Conservation (phyloP, 2,329 filamentous ascomycete species). For the Magnaporthales sp. region DNA sequence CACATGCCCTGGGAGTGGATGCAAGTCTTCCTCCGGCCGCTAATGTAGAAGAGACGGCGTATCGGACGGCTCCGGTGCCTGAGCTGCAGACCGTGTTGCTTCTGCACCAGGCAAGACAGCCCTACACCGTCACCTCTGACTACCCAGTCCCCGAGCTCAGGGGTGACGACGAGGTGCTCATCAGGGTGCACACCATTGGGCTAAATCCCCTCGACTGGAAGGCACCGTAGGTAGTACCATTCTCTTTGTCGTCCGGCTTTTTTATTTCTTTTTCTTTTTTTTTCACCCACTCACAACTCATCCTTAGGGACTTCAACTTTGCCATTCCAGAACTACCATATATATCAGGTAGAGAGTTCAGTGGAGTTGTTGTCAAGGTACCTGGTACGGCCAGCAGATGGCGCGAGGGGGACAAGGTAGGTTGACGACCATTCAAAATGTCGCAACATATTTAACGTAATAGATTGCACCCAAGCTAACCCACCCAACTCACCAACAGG, state of each 20-base stretch:
- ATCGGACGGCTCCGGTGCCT: not conserved
- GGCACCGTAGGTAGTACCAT: not conserved
- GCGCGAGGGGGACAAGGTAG: not conserved
- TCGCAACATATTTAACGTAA: not conserved
- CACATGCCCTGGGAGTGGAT: not conserved
- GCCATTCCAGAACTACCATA: not conserved
- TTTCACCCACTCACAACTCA: not conserved
- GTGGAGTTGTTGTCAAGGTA: not conserved
- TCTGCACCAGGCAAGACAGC: conserved; percentile 19
- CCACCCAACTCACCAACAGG: conserved; percentile 20
- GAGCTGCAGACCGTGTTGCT: conserved; percentile 19
- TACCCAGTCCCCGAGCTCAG: conserved; percentile 18
- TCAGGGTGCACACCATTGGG: not conserved
- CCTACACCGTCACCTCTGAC: conserved; percentile 18
- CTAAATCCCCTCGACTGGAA: not conserved
- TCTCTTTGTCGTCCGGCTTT: not conserved
- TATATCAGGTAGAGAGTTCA: not conserved
- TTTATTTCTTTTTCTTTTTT: not conserved
- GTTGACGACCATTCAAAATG: not conserved
- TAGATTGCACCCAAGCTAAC: not conserved
- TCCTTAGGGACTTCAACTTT: not conserved
- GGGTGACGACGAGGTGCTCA: not conserved
- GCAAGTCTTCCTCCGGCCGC: not conserved
- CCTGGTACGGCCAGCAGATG: not conserved
- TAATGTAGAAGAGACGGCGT: not conserved